Evolutionary conservation across 805 yeast species (phyloP), one percentile per base, ranked within the genome.

Genomic region (Candida caryicola): DNA sequence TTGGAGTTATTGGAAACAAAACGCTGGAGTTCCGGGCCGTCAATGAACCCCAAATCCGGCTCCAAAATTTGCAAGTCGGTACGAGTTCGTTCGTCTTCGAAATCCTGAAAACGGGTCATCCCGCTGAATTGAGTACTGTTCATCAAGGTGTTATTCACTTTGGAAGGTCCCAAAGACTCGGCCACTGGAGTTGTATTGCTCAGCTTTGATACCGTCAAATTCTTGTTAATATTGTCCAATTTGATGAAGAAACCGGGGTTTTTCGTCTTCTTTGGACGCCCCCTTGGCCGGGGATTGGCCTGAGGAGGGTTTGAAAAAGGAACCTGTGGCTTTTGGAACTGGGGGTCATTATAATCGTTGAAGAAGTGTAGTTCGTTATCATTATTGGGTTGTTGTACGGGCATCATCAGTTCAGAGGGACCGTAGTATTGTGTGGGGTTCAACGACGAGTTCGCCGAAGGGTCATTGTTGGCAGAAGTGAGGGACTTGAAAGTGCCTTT

Each of bases 51-150:
- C n/a, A 46, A 34, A 32, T 49, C 55, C 2, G 54, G 43, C 40
- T 53, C 49, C 36, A 39, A 25, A 27, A 41, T 32, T 31, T 46
- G 31, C 39, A 40, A 39, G 28, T 34, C 45, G 29, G 41, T 45
- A 41, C 26, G 38, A 27, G 36, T 36, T 23, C 12, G 25, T 17
- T 31, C 33, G 17, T 39, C 41, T 27, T 49, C 53, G 19, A 40
- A 30, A n/a, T 36, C 39, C 5, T 16, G 23, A 34, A 23, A 35
- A 3, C n/a, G n/a, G 47, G 53, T 12, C 46, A 46, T 35, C 16
- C 23, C 23, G 41, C 55, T 12, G 52, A 53, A 33, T n/a, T 32
- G 42, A 3, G 35, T 29, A 17, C 57, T 52, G 10, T 49, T 32
- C 7, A 47, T 38, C 16, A 44, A 33, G 10, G 41, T 29, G 26